Evolutionary conservation across 2,329 filamentous ascomycete genomes (phyloP), one percentile per base, ranked within the genome.

Genomic region (Phialophora tarda): DNA sequence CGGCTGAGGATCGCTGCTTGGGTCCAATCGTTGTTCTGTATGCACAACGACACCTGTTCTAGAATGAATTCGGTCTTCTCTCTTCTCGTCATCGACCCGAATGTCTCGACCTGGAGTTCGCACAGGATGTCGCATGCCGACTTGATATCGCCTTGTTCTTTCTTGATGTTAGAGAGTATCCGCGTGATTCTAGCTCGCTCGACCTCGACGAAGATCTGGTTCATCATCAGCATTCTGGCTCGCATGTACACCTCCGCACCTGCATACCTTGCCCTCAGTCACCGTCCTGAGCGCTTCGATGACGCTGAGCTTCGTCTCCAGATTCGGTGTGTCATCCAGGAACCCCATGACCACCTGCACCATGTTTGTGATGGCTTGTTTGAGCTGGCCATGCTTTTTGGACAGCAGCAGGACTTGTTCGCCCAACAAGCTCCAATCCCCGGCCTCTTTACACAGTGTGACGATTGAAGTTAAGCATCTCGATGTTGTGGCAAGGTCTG

Each of bases 11-110:
- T 97, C 59, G 89, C 89, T 32, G 94, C 95, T 78, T 99, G 96
- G 74, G 90, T 96, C 93, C 93, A 99, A 78, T 99, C 95, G 64
- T 89, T 91, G 75, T 89, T 94, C 81, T 97, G 91, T 78, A 99
- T 98, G 82, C 95, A 99, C 60, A 99, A 86, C 38, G 89, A 86
- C 48, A 98, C 94, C 80, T 99, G 95, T 69, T 96, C 91, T 61
- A 99, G 84, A 75, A 99, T 99, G 78, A 99, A 99, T 76, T 98
- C 95, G 4, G 93, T 97, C 89, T 99, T 99, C 79, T 99, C 95
- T 74, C 95, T 88, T 74, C 95, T 87, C 70, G 92, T 91, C 95
- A 99, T 99, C 24, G 94, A 98, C 8, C 95, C 95, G 78, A 99
- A 99, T 0, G 95, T 99, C 85, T 99, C 95, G 58, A 99, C 95